Percentiles rank a stretch among this genome's conserved stretches.
Evolutionary conservation across 352 stramenopile genomes (phyloP).

Genomic region (Phytophthora europaea): DNA sequence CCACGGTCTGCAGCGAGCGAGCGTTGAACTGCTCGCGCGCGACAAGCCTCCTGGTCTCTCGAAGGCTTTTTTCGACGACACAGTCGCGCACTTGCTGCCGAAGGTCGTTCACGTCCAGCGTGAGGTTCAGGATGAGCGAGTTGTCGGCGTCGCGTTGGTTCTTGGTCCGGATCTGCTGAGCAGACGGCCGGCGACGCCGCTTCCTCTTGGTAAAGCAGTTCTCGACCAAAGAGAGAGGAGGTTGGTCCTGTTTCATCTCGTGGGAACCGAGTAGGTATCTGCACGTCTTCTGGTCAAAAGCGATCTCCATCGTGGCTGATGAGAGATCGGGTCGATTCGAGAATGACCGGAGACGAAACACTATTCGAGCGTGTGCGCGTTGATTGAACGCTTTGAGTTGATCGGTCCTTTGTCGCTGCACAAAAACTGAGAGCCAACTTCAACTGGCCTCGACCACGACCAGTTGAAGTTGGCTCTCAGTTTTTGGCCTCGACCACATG

Average conservation of each 20-base stretch:
- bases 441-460: conserved; percentile 1
- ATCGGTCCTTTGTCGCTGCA: not conserved
- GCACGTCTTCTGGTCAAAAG: not conserved
- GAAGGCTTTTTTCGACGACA: conserved; percentile 25
- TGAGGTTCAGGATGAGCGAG: conserved; percentile 40
- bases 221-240: no score
- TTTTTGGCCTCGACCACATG: conserved; percentile 1
- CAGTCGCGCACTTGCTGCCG: conserved; percentile 40
- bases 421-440: conserved; percentile 7
- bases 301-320: conserved; percentile 1
- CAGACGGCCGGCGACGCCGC: not conserved
- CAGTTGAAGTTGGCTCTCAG: no score
- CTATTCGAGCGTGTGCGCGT: not conserved
- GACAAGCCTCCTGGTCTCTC: conserved; percentile 32
- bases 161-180: conserved; percentile 4
- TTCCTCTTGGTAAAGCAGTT: conserved; percentile 1
- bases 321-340: not conserved
- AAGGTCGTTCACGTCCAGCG: conserved; percentile 41
- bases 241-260: not conserved
- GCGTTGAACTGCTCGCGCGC: conserved; percentile 39
- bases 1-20: conserved; percentile 26
- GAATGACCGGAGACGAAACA: conserved; percentile 6
- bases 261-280: not conserved
- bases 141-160: conserved; percentile 28
- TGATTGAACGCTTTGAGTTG: no score